A percentile compares a stretch with the other conserved stretches of the same genome.
phyloP scores from a whole-genome alignment of 345 rosid genomes.

The Rhizophora mangle region DNA sequence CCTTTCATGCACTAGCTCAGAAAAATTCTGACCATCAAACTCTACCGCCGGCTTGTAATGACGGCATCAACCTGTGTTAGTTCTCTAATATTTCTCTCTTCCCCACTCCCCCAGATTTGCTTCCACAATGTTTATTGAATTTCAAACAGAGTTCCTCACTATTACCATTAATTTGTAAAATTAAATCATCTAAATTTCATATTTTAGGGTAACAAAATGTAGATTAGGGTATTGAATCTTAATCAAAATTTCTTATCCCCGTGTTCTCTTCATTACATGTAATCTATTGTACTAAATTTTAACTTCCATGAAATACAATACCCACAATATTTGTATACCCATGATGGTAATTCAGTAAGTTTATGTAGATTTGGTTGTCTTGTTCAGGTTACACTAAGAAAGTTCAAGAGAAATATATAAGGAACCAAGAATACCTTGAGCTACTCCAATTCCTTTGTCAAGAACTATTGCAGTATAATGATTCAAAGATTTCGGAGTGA shows the following conservation, averaged over 20 bases:
- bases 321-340: no score
- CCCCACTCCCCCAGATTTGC: not conserved
- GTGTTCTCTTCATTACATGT: no score
- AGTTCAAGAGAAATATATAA: conserved; percentile 18
- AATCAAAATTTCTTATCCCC: no score
- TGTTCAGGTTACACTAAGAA: conserved; percentile 30
- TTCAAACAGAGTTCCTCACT: no score
- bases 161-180: no score
- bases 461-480: conserved; percentile 27
- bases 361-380: not conserved
- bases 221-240: no score
- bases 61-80: conserved; percentile 27
- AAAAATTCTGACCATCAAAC: conserved; percentile 4
- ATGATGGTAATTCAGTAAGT: not conserved
- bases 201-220: no score
- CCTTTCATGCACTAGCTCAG: conserved; percentile 18
- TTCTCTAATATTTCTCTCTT: not conserved
- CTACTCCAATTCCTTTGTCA: conserved; percentile 35
- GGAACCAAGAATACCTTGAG: conserved; percentile 28
- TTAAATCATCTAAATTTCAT: no score
- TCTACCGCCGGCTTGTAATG: conserved; percentile 11
- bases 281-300: no score
- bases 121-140: no score
- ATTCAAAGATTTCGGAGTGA: not conserved
- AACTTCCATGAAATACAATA: no score